phyloP scores from a whole-genome alignment of 2,329 filamentous ascomycete genomes.

The Arthrocladium fulminans region DNA sequence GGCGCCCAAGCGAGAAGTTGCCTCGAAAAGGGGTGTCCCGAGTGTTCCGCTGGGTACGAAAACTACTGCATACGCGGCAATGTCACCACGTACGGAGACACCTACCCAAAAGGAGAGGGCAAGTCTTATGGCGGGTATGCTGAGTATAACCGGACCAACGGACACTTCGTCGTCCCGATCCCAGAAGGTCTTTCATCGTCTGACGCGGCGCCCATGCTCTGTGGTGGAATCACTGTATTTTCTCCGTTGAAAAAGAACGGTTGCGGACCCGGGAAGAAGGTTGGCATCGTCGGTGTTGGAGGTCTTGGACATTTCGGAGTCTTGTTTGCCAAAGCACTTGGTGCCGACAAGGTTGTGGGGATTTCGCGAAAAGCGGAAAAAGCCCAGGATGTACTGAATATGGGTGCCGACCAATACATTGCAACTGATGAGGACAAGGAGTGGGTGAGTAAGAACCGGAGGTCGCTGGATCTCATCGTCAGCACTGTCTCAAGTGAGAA shows the following conservation, averaged over 20 bases:
- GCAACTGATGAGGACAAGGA: constrained; percentile 49
- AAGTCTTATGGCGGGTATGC: constrained; percentile 59
- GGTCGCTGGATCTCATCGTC: constrained; percentile 47
- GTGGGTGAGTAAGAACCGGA: constrained; percentile 43
- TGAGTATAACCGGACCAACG: constrained; percentile 45
- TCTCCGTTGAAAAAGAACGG: constrained; percentile 60
- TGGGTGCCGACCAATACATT: constrained; percentile 50
- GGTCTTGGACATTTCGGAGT: constrained; percentile 19
- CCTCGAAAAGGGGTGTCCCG: constrained; percentile 44
- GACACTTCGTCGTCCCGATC: constrained; percentile 26
- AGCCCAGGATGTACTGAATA: constrained; percentile 41
- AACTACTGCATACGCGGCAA: constrained; percentile 32
- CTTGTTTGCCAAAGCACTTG: constrained; percentile 48
- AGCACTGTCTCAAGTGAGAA: constrained; percentile 48
- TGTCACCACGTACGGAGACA: constrained; percentile 49
- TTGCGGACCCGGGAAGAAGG: constrained; percentile 37
- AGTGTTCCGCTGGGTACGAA: constrained; percentile 25
- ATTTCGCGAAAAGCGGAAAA: constrained; percentile 47
- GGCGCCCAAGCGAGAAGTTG: constrained; percentile 49
- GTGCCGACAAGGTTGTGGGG: constrained; percentile 52
- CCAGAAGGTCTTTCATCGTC: constrained; percentile 40
- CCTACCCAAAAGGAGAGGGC: constrained; percentile 43
- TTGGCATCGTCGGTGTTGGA: constrained; percentile 18
- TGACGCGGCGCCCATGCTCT: constrained; percentile 60
- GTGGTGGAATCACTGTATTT: constrained; percentile 67